Evolutionary conservation across 2,329 filamentous ascomycete species (phyloP), one percentile per base, ranked within the genome.

Genomic region (Cryoendolithus antarcticus): DNA sequence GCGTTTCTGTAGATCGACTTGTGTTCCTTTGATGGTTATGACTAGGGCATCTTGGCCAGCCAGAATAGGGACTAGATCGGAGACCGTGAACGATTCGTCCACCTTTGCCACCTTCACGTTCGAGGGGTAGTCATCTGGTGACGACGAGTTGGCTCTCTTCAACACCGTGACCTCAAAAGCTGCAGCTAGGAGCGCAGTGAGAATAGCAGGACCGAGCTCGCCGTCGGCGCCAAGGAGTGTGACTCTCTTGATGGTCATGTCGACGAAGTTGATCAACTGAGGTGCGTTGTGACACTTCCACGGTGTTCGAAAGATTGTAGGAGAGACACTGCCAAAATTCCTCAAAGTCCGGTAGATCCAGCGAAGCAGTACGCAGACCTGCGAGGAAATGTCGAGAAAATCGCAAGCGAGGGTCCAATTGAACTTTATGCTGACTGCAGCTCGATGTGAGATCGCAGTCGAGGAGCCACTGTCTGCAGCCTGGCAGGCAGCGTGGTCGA

Each of bases 21-120:
- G 59, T 2, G 48, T 46, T 9, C 60, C 62, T 6, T 62, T 65
- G 31, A 75, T 57, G 1, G 66, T 60, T 2, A 63, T 62, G 21
- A 80, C 54, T 12, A 79, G 62, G 1, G 70, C 75, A 44, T 80
- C 75, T 41, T 76, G 68, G 31, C 69, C 71, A 34, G 64, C 49
- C 35, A 81, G 64, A 2, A 69, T 71, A 1, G 60, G 45, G 1
- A 58, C 65, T 10, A 81, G 64, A 13, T 69, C 69, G 2, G 61
- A 54, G 0, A 64, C 55, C 2, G 67, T 52, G 9, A 65, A 58
- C 46, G 69, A 71, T 49, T 75, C 65, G 21, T 67, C 64, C 6
- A 60, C 59, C 46, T 67, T 52, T 28, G 38, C 37, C 27, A 74
- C 63, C 6, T 58, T 56, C 36, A 70, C 60, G 24, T 55, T 52